These are phyloP conservation scores for Dactylellina haptotyla DNA, from an alignment of 2,329 filamentous ascomycete genomes.

Conservation along the genomic window DNA sequence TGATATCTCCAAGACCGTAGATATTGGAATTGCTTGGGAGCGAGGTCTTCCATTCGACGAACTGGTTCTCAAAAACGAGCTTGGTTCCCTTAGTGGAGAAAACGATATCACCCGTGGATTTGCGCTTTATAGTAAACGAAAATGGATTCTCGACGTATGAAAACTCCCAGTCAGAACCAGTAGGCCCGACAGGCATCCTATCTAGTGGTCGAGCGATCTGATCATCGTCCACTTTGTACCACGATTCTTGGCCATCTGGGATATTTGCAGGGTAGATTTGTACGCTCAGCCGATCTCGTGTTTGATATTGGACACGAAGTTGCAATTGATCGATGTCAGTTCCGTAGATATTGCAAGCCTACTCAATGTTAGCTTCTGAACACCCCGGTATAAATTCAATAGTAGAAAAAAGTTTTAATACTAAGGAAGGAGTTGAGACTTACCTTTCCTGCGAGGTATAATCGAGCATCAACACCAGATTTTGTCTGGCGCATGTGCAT, in stretches of 20 bases:
- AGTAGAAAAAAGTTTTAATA: not conserved
- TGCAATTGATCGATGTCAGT: conserved; percentile 75
- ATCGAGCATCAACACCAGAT: conserved; percentile 18
- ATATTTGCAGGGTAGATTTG: conserved; percentile 75
- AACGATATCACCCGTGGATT: conserved; percentile 69
- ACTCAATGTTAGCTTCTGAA: not conserved
- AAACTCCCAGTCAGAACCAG: conserved; percentile 61
- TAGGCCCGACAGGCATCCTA: conserved; percentile 59
- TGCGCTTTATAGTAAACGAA: conserved; percentile 72
- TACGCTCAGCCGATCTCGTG: conserved; percentile 73
- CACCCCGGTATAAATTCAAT: not conserved
- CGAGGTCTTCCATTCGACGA: conserved; percentile 75
- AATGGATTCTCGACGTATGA: conserved; percentile 70
- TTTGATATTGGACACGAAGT: conserved; percentile 75
- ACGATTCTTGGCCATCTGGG: conserved; percentile 70
- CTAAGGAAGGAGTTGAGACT: not conserved
- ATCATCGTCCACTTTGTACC: conserved; percentile 73
- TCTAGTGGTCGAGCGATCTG: conserved; percentile 69
- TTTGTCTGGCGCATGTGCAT: conserved; percentile 12
- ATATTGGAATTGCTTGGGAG: conserved; percentile 75
- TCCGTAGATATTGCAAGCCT: conserved; percentile 77
- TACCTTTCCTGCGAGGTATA: conserved; percentile 55
- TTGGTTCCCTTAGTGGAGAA: conserved; percentile 75
- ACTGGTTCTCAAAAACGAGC: conserved; percentile 81
- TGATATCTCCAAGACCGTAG: conserved; percentile 83